Percentiles rank a stretch among this genome's conserved stretches.
Evolutionary conservation across 2,329 filamentous ascomycete species (phyloP).

Genomic region (Bipolaris oryzae): DNA sequence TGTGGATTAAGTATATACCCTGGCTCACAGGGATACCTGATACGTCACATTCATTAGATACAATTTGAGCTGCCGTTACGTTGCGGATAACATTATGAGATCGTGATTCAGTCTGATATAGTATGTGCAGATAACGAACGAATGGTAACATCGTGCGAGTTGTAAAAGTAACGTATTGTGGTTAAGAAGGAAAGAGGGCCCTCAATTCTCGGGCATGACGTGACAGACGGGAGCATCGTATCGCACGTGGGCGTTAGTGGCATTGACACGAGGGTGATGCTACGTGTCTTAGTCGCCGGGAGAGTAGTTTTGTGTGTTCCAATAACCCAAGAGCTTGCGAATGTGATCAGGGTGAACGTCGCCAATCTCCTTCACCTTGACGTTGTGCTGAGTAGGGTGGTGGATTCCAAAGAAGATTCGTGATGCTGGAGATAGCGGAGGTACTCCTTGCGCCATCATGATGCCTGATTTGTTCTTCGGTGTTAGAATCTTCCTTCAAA

Average conservation of each 20-base stretch:
- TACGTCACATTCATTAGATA: not conserved
- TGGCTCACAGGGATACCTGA: not conserved
- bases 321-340: conserved; percentile 14
- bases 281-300: not conserved
- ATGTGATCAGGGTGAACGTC: conserved; percentile 34
- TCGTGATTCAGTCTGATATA: not conserved
- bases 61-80: not conserved
- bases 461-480: conserved; percentile 19
- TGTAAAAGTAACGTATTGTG: not conserved
- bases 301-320: conserved; percentile 11
- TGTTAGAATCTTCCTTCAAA: not conserved
- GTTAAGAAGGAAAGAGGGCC: not conserved
- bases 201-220: not conserved
- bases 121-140: not conserved
- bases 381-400: conserved; percentile 52
- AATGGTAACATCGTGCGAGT: not conserved
- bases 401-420: conserved; percentile 40
- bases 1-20: not conserved
- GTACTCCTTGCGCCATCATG: conserved; percentile 3
- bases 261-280: not conserved
- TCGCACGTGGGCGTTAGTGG: not conserved
- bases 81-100: not conserved
- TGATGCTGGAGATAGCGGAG: conserved; percentile 24
- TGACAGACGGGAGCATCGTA: not conserved
- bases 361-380: conserved; percentile 51